Base-by-base conservation (phyloP, 768 basidiomycete genomes). In the Trametes punicea region DNA sequence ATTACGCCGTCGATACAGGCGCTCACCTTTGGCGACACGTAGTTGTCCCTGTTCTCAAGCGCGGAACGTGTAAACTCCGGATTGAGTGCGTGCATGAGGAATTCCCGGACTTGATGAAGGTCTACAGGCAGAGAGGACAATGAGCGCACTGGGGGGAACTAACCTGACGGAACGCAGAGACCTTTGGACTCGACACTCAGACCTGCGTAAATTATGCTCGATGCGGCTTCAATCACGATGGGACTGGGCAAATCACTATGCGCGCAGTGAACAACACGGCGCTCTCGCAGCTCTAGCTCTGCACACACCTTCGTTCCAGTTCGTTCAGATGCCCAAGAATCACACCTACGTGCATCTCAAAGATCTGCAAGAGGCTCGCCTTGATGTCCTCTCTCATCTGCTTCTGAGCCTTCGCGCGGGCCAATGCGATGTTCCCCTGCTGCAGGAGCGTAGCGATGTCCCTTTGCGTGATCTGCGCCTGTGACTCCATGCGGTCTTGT, bases 361-460 rank as follows among this genome's bases (percentile, higher is more conserved):
- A 54, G 25, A 77, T 74, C 67, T 84, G 85, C 56, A 88, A 63
- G n/a, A 88, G 62, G 63, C 87, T 83, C 8, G 77, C 80, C 57
- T 77, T 73, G 8, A 74, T 71, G 63, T 90, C 87, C 44, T 88
- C 85, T 36, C 78, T 73, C 23, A 87, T 78, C 45, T 87, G 67
- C 63, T 78, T 82, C 66, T 85, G 84, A 1, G 85, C 85, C 71
- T 88, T 90, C n/a, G 80, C 77, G 44, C 88, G 81, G 11, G 89
- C 89, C 27, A 87, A 69, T 15, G 73, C 74, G 49, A 86, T 71
- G 51, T 86, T 81, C 34, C 79, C 78, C 59, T 85, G 81, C 47
- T 80, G 77, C 38, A 91, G 74, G 16, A 85, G 70, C 11, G 79
- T 83, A 5, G 86, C 82, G 55, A 91, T 84, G 67, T 90, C 87